phyloP scores from a whole-genome alignment of 2,329 filamentous ascomycete genomes.

The Fusarium incarnatum region DNA sequence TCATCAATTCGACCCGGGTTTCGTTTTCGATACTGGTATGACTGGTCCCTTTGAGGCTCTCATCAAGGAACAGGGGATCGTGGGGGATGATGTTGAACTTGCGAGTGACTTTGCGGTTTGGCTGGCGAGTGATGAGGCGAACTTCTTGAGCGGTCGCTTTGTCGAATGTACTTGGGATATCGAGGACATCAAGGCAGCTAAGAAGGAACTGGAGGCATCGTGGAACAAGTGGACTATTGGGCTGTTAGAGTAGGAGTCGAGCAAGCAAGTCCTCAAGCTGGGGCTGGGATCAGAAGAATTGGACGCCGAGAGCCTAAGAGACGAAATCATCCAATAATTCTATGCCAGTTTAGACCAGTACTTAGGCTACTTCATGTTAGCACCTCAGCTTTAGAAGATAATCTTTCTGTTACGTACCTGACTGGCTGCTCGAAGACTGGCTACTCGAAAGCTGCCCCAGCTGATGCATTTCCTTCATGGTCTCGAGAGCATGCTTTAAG shows the following conservation, averaged over 20 bases:
- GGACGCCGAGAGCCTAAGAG: not conserved
- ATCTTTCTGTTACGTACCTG: not conserved
- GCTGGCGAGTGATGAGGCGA: slow-evolving; percentile 58
- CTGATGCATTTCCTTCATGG: not conserved
- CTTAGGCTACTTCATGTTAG: not conserved
- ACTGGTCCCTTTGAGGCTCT: slow-evolving; percentile 19
- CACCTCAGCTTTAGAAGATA: not conserved
- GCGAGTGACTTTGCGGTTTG: slow-evolving; percentile 58
- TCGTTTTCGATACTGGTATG: slow-evolving; percentile 50
- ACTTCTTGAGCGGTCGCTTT: slow-evolving; percentile 59
- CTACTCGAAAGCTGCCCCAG: not conserved
- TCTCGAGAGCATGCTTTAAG: slow-evolving; percentile 5
- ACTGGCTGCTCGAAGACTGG: not conserved
- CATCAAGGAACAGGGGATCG: slow-evolving; percentile 22
- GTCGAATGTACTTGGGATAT: slow-evolving; percentile 65
- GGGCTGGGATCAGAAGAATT: not conserved
- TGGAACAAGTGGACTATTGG: slow-evolving; percentile 38
- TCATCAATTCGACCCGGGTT: slow-evolving; percentile 58
- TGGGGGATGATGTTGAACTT: slow-evolving; percentile 47
- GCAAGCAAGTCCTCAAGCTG: not conserved
- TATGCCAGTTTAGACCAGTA: not conserved
- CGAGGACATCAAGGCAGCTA: slow-evolving; percentile 58
- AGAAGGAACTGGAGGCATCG: slow-evolving; percentile 49
- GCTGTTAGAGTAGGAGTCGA: slow-evolving; percentile 6
- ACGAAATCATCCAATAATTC: not conserved